Evolutionary conservation across 2,329 filamentous ascomycete genomes (phyloP).

Genomic region (Mollisia scopiformis): DNA sequence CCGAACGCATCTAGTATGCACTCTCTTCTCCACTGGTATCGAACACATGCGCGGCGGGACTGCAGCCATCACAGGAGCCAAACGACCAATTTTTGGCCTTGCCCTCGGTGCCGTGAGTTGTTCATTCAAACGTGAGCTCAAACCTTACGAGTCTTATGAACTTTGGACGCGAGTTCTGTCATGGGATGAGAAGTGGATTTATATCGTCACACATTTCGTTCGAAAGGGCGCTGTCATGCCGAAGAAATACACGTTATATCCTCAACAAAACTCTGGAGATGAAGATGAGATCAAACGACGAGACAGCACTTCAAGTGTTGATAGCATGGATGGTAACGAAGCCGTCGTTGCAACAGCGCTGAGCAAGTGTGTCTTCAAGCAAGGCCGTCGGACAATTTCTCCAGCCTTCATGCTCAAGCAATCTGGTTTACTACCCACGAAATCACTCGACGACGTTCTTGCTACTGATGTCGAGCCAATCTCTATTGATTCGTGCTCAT

Average conservation of each 20-base stretch:
- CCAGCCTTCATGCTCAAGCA: conserved; percentile 64
- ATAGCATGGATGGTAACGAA: conserved; percentile 11
- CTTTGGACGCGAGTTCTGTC: conserved; percentile 71
- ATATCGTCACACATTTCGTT: conserved; percentile 58
- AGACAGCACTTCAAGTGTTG: neutral
- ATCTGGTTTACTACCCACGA: conserved; percentile 61
- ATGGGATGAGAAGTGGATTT: conserved; percentile 84
- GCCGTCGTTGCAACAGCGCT: conserved; percentile 48
- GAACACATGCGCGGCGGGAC: conserved; percentile 39
- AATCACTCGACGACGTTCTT: conserved; percentile 8
- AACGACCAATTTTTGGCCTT: conserved; percentile 36
- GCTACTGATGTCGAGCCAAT: neutral
- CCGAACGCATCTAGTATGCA: conserved; percentile 65
- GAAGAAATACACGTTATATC: conserved; percentile 37
- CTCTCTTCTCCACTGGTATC: conserved; percentile 42
- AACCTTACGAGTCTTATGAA: conserved; percentile 70
- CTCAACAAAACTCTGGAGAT: conserved; percentile 30
- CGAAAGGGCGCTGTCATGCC: conserved; percentile 41
- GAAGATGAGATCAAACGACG: conserved; percentile 1
- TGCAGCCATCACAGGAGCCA: conserved; percentile 34
- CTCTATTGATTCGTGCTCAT: conserved; percentile 10
- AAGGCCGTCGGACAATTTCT: conserved; percentile 64
- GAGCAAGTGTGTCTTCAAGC: conserved; percentile 63
- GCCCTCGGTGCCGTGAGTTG: conserved; percentile 58
- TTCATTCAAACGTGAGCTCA: conserved; percentile 71